These are phyloP conservation scores for Schoenoplectus triqueter DNA, from an alignment of 202 grass and related monocot genomes.

Conservation along the genomic window DNA sequence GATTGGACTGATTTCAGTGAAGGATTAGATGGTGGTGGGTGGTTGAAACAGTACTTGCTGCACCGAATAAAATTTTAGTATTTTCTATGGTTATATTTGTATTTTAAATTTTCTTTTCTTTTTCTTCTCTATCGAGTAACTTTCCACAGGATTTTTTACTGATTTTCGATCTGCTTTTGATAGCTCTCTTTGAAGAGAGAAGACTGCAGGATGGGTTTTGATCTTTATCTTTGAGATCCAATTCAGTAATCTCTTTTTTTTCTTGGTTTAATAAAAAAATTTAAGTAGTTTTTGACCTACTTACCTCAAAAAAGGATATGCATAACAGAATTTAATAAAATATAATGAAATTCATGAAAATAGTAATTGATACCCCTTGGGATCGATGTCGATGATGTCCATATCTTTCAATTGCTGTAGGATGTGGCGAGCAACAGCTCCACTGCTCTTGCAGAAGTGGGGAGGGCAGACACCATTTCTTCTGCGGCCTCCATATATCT, in stretches of 20 bases:
- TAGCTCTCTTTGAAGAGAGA: too few species aligned
- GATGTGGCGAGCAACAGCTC: conserved; percentile 76
- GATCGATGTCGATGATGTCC: conserved; percentile 67
- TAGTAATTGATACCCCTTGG: conserved; percentile 55
- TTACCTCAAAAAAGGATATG: not conserved
- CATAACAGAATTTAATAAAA: not conserved
- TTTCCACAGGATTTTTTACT: too few species aligned
- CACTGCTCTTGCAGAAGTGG: conserved; percentile 93
- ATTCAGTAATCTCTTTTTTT: not conserved
- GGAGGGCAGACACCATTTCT: conserved; percentile 68
- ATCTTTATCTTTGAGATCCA: not conserved
- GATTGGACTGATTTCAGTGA: too few species aligned
- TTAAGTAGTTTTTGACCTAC: not conserved
- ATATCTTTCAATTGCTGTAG: conserved; percentile 73
- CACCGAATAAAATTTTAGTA: too few species aligned
- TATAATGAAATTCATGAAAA: not conserved
- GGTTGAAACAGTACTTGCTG: too few species aligned
- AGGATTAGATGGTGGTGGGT: too few species aligned
- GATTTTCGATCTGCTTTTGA: too few species aligned
- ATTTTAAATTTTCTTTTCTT: too few species aligned
- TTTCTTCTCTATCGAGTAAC: too few species aligned
- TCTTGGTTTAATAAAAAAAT: too few species aligned
- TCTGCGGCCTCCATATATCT: conserved; percentile 78
- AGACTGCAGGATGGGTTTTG: too few species aligned
- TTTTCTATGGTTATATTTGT: too few species aligned